These are phyloP conservation scores for Tricholoma terreum DNA, from an alignment of 768 basidiomycete species.

Conservation along the genomic window DNA sequence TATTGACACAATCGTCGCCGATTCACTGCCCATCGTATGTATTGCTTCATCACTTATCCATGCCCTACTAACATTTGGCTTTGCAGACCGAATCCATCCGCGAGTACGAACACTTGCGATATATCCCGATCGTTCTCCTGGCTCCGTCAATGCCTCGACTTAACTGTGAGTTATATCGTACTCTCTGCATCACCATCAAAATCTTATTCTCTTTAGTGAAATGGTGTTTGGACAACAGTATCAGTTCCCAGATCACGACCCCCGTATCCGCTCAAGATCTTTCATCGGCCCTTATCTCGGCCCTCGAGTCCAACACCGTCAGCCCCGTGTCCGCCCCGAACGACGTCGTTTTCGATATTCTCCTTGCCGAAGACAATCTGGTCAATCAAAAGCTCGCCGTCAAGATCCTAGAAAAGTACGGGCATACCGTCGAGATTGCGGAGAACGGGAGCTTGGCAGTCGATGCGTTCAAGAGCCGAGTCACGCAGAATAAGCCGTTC, in stretches of 20 bases:
- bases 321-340: slow-evolving; percentile 83
- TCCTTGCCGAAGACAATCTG: slow-evolving; percentile 95
- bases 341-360: slow-evolving; percentile 85
- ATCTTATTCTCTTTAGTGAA: slow-evolving; percentile 54
- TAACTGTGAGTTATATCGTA: slow-evolving; percentile 52
- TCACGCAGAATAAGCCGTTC: slow-evolving; percentile 69
- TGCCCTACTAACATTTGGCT: not conserved
- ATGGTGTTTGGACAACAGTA: slow-evolving; percentile 96
- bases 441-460: slow-evolving; percentile 95
- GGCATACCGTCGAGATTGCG: slow-evolving; percentile 95
- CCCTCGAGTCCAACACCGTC: slow-evolving; percentile 92
- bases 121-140: slow-evolving; percentile 92
- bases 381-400: slow-evolving; percentile 96
- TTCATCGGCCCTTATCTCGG: slow-evolving; percentile 87
- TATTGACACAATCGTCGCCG: slow-evolving; percentile 94
- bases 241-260: slow-evolving; percentile 91
- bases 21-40: slow-evolving; percentile 78
- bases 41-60: not conserved
- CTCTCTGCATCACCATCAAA: slow-evolving; percentile 4
- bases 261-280: slow-evolving; percentile 88
- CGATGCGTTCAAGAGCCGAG: slow-evolving; percentile 83
- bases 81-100: slow-evolving; percentile 83
- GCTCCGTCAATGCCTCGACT: slow-evolving; percentile 74
- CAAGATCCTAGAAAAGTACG: slow-evolving; percentile 94
- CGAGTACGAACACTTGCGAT: slow-evolving; percentile 91